Base-by-base conservation (phyloP, 768 basidiomycete genomes). In the Hericium erinaceus region DNA sequence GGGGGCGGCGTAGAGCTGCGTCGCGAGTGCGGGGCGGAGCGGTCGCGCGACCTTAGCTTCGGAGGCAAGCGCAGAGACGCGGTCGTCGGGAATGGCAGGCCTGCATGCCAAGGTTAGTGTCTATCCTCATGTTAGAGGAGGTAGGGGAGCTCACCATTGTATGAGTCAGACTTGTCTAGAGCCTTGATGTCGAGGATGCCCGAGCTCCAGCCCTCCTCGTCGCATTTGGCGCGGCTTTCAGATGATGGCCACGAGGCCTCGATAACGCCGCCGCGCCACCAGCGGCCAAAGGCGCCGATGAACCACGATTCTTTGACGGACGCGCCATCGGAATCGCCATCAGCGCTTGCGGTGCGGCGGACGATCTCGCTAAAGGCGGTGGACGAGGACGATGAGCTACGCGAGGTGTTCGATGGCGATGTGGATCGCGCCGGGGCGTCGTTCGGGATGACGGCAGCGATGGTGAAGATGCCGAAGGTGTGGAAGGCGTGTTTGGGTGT, bases 401-500 rank as follows among this genome's bases (percentile, higher is more conserved):
- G 49, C 37, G 61, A 56, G 61, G 61, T 40, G 52, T 57, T 52
- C 11, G 56, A 15, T 28, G 60, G 55, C 28, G 77, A 51, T 26
- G 24, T 16, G 2, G 28, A 51, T 37, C 49, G 49, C n/a, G n/a
- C 16, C 2, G 20, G 8, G 28, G 16, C 15, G 24, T 51, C 69
- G 57, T 78, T 74, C 57, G 86, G 87, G 20, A 84, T 74, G 72
- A 87, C 81, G 50, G 84, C 80, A 44, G 92, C 95, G 68, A 97
- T 77, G 50, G 92, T 92, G 69, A 93, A 90, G 61, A 98, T 74
- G 48, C 84, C 88, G 68, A 94, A 90, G 64, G 82, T 88, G 64
- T 89, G 87, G 69, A 94, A 91, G 64, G 88, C 81, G 69, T 86
- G 91, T 67, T 87, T 84, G 16, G 95, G 94, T 2, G 95, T 99